Evolutionary conservation across 2,329 filamentous ascomycete genomes (phyloP), one percentile per base, ranked within the genome.

Genomic region (Colletotrichum camelliae): DNA sequence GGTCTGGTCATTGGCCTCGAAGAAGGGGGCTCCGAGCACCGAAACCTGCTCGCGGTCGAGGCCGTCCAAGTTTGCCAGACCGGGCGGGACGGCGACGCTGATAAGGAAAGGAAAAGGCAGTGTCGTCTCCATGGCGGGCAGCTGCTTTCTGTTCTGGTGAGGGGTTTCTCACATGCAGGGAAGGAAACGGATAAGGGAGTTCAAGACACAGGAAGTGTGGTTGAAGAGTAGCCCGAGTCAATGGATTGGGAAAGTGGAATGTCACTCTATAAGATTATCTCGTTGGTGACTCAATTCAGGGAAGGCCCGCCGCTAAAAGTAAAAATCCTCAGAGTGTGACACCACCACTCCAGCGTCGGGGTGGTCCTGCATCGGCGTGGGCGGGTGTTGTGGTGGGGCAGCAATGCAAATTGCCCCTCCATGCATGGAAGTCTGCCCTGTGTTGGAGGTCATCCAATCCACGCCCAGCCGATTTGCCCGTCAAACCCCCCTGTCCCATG

Each of bases 51-150:
- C 88, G 74, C 85, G 86, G 39, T 83, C 90, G 75, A 93, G 86
- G 72, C 91, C 91, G 70, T 89, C 87, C 66, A 85, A 83, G 55
- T 88, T 85, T 71, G 85, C 84, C 77, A 90, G 84, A 58, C 86
- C 87, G 31, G 87, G 87, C 2, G 88, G 87, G 66, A 90, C 86
- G 77, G 88, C 86, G 76, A 93, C 88, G 80, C 89, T 88, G 83
- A 92, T 86, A 75, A 93, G 86, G 81, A 93, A 93, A 29, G 92
- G 92, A 68, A 93, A 85, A 12, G 92, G 91, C 27, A 93, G 87
- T 75, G 89, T 92, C 35, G 91, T 91, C 83, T 93, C 92, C 92
- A 93, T 93, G 77, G 76, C 82, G 81, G 75, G 73, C 37, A 43
- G 60, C 37, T 55, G 64, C 29, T 43, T 35, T 33, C 29, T 70